Percentiles rank a stretch among this genome's conserved stretches.
phyloP scores from a whole-genome alignment of 1,284 basidiomycete species.

The Malassezia sp. region DNA sequence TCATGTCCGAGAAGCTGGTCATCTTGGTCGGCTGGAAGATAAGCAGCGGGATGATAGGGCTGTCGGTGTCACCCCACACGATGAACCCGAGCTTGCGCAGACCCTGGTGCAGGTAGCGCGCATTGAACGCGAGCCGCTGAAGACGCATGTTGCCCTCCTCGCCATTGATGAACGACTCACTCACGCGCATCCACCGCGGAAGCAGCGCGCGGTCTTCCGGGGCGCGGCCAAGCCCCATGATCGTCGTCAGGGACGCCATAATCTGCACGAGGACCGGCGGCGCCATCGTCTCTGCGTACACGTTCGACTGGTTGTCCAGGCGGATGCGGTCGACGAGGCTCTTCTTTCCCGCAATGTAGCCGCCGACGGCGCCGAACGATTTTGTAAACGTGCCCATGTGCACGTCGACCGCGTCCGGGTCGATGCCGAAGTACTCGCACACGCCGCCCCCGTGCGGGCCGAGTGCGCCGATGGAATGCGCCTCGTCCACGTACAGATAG shows the following conservation, averaged over 20 bases:
- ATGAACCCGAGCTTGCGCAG: slow-evolving; percentile 91
- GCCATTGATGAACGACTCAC: slow-evolving; percentile 30
- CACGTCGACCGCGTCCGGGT: slow-evolving; percentile 72
- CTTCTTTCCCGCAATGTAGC: slow-evolving; percentile 81
- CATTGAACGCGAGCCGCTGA: slow-evolving; percentile 83
- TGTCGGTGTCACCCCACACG: slow-evolving; percentile 80
- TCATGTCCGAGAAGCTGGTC: slow-evolving; percentile 41
- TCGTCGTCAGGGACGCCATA: slow-evolving; percentile 81
- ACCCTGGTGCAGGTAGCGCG: slow-evolving; percentile 76
- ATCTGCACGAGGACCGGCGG: slow-evolving; percentile 86
- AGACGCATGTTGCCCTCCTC: slow-evolving; percentile 69
- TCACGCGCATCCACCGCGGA: slow-evolving; percentile 36
- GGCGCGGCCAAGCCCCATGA: slow-evolving; percentile 61
- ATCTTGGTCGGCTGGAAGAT: slow-evolving; percentile 69
- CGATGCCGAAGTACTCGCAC: slow-evolving; percentile 81
- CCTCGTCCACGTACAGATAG: slow-evolving; percentile 90
- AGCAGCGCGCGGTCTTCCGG: slow-evolving; percentile 34
- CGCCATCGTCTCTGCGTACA: slow-evolving; percentile 81
- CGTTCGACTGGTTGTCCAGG: slow-evolving; percentile 67
- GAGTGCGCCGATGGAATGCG: slow-evolving; percentile 89
- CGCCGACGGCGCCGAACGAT: slow-evolving; percentile 92
- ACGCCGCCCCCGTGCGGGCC: slow-evolving; percentile 89
- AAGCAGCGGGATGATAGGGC: slow-evolving; percentile 83
- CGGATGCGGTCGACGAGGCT: slow-evolving; percentile 69
- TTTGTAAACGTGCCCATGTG: slow-evolving; percentile 99